phyloP scores from a whole-genome alignment of 1,139 yeast genomes.

The Kazachstania sp. region DNA sequence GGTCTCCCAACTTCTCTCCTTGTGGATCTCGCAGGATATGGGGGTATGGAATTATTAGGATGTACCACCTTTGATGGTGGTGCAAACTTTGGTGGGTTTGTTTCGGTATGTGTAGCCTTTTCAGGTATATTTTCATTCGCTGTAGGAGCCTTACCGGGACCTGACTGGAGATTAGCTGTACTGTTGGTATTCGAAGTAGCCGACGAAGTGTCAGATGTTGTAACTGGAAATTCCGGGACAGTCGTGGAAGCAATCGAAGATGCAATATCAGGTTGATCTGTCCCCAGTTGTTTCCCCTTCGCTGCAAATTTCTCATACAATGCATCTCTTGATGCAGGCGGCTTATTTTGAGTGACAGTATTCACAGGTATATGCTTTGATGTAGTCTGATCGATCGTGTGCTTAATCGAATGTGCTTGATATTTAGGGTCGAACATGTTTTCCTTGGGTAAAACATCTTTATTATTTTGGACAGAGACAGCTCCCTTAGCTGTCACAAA shows the following conservation, averaged over 20 bases:
- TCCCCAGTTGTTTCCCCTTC: conserved; percentile 24
- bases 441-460: conserved; percentile 17
- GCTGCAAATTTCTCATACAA: conserved; percentile 28
- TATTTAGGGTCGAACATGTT: conserved; percentile 29
- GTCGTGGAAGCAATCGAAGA: neutral
- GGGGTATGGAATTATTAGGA: conserved; percentile 14
- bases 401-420: conserved; percentile 28
- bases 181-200: neutral
- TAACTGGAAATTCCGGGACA: neutral
- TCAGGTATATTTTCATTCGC: neutral
- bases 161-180: neutral
- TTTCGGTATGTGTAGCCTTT: neutral
- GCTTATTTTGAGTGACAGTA: conserved; percentile 21
- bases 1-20: conserved; percentile 30
- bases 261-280: conserved; percentile 13
- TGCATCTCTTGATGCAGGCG: conserved; percentile 17
- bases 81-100: conserved; percentile 13
- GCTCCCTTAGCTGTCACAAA: conserved; percentile 31
- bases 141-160: neutral
- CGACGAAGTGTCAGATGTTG: neutral
- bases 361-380: conserved; percentile 27
- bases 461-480: conserved; percentile 21
- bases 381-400: conserved; percentile 29
- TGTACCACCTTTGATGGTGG: conserved; percentile 23
- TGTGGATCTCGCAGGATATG: conserved; percentile 1